Percentiles rank a stretch among this genome's conserved stretches.
phyloP scores from a whole-genome alignment of 306 rosid species.

The Pueraria montana region DNA sequence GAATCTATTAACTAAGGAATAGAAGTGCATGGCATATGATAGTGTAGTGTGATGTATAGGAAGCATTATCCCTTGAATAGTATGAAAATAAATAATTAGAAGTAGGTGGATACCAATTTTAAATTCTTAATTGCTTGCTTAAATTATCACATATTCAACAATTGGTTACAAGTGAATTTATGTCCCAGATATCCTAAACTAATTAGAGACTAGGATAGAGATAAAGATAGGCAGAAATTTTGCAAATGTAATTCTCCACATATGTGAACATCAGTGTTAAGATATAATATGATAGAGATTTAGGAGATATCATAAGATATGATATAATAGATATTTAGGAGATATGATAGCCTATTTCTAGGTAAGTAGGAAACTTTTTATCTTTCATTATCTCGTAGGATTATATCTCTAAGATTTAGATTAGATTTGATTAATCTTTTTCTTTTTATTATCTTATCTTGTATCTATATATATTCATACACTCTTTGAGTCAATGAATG shows the following conservation, averaged over 20 bases:
- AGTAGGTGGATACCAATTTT: neutral
- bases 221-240: slow-evolving; percentile 11
- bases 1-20: neutral
- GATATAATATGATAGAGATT: too few species aligned
- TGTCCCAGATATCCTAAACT: neutral
- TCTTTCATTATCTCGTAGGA: too few species aligned
- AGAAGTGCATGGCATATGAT: neutral
- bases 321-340: too few species aligned
- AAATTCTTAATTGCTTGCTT: slow-evolving; percentile 14
- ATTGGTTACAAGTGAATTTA: neutral
- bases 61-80: slow-evolving; percentile 13
- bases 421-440: too few species aligned
- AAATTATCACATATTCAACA: slow-evolving; percentile 9
- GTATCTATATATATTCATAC: too few species aligned
- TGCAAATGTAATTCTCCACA: slow-evolving; percentile 23
- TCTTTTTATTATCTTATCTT: too few species aligned
- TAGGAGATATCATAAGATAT: too few species aligned
- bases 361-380: too few species aligned
- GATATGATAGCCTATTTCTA: too few species aligned
- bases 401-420: too few species aligned
- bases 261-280: slow-evolving; percentile 25
- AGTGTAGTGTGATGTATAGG: neutral
- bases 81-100: slow-evolving; percentile 6
- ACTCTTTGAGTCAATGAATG: too few species aligned
- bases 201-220: neutral